phyloP scores from a whole-genome alignment of 2,329 filamentous ascomycete genomes.

The Paecilomyces fulvus region DNA sequence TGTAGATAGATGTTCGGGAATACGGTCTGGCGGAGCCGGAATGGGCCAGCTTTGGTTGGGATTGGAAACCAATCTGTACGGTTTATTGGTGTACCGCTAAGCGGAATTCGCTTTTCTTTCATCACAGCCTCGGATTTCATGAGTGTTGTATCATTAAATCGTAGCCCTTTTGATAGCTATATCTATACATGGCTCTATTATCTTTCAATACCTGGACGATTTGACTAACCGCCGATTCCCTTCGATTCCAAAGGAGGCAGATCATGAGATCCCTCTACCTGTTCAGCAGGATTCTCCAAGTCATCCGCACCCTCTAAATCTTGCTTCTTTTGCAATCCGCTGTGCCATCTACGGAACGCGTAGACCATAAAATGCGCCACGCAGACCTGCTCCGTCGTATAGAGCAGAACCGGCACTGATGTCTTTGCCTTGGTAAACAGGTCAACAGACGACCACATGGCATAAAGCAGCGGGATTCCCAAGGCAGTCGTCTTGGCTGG shows the following conservation, averaged over 20 bases:
- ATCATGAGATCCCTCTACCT: background rate
- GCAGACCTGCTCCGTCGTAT: slow-evolving; percentile 32
- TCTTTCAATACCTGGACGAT: background rate
- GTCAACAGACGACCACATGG: slow-evolving; percentile 47
- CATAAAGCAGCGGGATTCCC: slow-evolving; percentile 58
- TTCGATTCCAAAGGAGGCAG: background rate
- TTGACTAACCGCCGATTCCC: background rate
- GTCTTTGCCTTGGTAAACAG: slow-evolving; percentile 28
- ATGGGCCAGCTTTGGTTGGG: too few relatives aligned
- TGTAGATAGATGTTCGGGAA: background rate
- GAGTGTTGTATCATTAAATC: background rate
- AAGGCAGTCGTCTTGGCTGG: slow-evolving; percentile 65
- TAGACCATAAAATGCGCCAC: slow-evolving; percentile 33
- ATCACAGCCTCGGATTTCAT: background rate
- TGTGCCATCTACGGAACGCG: slow-evolving; percentile 24
- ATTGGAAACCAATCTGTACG: background rate
- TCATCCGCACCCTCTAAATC: slow-evolving; percentile 8
- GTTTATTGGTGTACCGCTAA: background rate
- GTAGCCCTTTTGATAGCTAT: background rate
- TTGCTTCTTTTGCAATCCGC: slow-evolving; percentile 10
- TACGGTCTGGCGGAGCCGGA: background rate
- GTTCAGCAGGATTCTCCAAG: background rate
- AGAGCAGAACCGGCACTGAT: slow-evolving; percentile 30
- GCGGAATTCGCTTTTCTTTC: background rate
- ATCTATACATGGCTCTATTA: background rate